A percentile compares a stretch with the other conserved stretches of the same genome.
phyloP scores from a whole-genome alignment of 139 green algal genomes.

The Coccomyxa sp. region DNA sequence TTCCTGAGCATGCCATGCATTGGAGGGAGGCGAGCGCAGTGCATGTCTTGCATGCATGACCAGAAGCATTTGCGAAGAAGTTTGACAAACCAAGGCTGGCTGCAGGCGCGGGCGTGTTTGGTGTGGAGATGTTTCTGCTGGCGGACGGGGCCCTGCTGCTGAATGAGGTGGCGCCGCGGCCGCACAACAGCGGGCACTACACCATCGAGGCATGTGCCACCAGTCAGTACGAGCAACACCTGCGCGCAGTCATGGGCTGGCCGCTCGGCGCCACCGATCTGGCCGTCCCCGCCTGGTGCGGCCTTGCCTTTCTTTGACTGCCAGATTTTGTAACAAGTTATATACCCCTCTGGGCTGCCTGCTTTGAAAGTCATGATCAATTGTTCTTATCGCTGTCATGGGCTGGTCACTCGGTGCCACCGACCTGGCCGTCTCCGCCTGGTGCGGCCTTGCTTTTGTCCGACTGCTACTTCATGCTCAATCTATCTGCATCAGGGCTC shows the following conservation, averaged over 20 bases:
- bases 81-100: too few species aligned
- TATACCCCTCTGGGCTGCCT: too few species aligned
- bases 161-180: conserved; percentile 94
- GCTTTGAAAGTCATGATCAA: background rate
- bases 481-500: background rate
- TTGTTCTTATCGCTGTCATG: conserved; percentile 59
- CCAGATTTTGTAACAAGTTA: too few species aligned
- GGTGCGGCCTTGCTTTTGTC: background rate
- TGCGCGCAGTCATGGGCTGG: conserved; percentile 93
- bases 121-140: conserved; percentile 95
- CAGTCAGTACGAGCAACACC: conserved; percentile 92
- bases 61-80: too few species aligned
- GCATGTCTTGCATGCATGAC: too few species aligned
- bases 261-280: conserved; percentile 82
- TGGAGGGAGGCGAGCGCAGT: too few species aligned
- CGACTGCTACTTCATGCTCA: background rate
- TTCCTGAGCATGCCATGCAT: too few species aligned
- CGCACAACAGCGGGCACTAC: conserved; percentile 98
- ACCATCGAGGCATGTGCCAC: conserved; percentile 91
- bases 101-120: conserved; percentile 92
- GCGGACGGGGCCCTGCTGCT: conserved; percentile 74
- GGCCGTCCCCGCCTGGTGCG: conserved; percentile 21
- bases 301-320: background rate
- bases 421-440: conserved; percentile 37
- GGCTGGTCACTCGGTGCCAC: conserved; percentile 92